Base-by-base conservation (phyloP, 352 stramenopile genomes). In the Phytophthora melonis region DNA sequence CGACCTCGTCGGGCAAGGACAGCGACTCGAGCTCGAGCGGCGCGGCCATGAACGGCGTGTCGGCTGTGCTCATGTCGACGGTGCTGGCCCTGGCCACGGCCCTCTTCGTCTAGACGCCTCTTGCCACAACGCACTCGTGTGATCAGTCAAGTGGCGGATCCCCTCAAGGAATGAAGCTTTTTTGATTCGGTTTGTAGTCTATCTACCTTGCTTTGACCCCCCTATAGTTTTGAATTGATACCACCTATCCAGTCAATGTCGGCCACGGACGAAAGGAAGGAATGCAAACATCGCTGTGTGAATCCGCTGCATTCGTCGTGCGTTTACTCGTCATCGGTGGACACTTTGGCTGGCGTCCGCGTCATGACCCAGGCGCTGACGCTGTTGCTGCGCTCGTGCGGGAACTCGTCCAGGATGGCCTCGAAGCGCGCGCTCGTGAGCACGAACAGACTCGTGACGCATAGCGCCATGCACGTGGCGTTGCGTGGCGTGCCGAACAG, bases 371-470 rank as follows among this genome's bases (percentile, higher is more conserved):
- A 94, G n/a, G 83, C 83, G 14, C 73, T 72, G 11, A 91, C 74
- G 58, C 86, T 91, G 43, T 83, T 75, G 58, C 68, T 76, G 21
- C 86, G 86, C 63, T 92, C 88, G 6, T 78, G 55, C 8, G 87
- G 86, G 67, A 94, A 94, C 60, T 90, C 83, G 43, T 87, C 78
- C 41, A 94, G 68, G 32, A 92, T 87, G 49, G 76, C 78, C 47
- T 94, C 84, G 74, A 93, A 94, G 11, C 82, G 73, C 19, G 83
- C 74, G 47, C 84, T 79, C 9, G 86, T 83, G 49, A 94, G 83
- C 53, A 89, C 83, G 55, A 91, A 93, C 53, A 94, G 65, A 67
- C 82, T 89, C 47, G 84, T 93, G n/a, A 91, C 82, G 55, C 86
- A 93, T 5, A 92, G 66, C 25, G 87, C 84, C 41, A 88, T 73